Conservation (phyloP, 2,329 filamentous ascomycete genomes). For the Hypomyces rosellus region DNA sequence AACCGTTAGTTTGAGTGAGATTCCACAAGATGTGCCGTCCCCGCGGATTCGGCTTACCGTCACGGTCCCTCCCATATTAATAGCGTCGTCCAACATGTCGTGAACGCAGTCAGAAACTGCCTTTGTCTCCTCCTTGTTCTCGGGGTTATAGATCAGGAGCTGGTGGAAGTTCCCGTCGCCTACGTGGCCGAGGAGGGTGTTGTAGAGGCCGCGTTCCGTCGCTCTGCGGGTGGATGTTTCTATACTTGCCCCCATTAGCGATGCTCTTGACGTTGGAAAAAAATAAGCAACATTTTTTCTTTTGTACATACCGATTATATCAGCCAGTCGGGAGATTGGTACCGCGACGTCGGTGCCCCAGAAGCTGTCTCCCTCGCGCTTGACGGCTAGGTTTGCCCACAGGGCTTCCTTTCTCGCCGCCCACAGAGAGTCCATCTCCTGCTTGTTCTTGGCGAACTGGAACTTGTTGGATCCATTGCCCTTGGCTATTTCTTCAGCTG, state of each 20-base stretch:
- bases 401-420: slow-evolving; percentile 68
- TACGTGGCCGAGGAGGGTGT: slow-evolving; percentile 65
- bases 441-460: slow-evolving; percentile 58
- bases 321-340: slow-evolving; percentile 62
- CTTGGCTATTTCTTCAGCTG: slow-evolving; percentile 49
- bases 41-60: slow-evolving; percentile 37
- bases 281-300: too few species aligned
- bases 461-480: slow-evolving; percentile 50
- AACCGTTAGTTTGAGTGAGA: too few species aligned
- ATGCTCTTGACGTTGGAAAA: background rate
- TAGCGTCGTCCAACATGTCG: slow-evolving; percentile 62
- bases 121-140: slow-evolving; percentile 50
- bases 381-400: slow-evolving; percentile 65
- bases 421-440: slow-evolving; percentile 67
- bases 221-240: slow-evolving; percentile 63
- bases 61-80: slow-evolving; percentile 66
- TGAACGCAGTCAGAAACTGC: slow-evolving; percentile 56
- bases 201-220: slow-evolving; percentile 53
- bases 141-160: slow-evolving; percentile 34
- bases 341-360: slow-evolving; percentile 82
- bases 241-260: slow-evolving; percentile 9
- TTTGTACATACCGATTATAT: slow-evolving; percentile 54
- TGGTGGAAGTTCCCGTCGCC: slow-evolving; percentile 71
- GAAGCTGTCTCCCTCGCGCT: slow-evolving; percentile 52
- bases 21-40: slow-evolving; percentile 23